Conservation (phyloP, 2,329 filamentous ascomycete species). For the Hypomyces perniciosus region DNA sequence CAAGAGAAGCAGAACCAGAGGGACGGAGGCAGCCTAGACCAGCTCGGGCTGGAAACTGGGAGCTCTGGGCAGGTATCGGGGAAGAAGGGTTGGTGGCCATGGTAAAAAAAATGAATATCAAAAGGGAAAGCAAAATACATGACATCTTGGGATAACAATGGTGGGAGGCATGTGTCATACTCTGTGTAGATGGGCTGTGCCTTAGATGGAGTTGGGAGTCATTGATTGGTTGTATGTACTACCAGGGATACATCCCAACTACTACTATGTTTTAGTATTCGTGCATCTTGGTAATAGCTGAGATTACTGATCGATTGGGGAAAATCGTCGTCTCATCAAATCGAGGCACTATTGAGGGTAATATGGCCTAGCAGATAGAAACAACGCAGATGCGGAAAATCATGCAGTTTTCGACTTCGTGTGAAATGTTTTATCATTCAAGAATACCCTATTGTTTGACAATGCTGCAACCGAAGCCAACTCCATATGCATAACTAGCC, state of each 20-base stretch:
- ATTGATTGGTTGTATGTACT: conserved; percentile 27
- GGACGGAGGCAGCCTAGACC: conserved; percentile 45
- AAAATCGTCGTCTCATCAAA: too few relatives aligned
- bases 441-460: background rate
- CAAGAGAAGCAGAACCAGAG: conserved; percentile 46
- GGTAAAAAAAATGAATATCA: conserved; percentile 22
- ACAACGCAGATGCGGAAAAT: too few relatives aligned
- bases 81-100: conserved; percentile 47
- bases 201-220: conserved; percentile 39
- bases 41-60: conserved; percentile 36
- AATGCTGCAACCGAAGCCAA: background rate
- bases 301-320: too few relatives aligned
- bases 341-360: too few relatives aligned
- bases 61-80: conserved; percentile 28
- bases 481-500: conserved; percentile 5
- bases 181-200: conserved; percentile 37
- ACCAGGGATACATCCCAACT: conserved; percentile 18
- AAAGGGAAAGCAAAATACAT: conserved; percentile 6
- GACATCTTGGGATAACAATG: conserved; percentile 12
- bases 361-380: too few relatives aligned
- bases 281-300: background rate
- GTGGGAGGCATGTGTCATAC: conserved; percentile 33
- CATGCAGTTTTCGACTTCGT: too few relatives aligned
- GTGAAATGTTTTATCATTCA: too few relatives aligned
- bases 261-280: conserved; percentile 6